Evolutionary conservation across 805 yeast genomes (phyloP), one percentile per base, ranked within the genome.

Genomic region (Ogataea sp.): DNA sequence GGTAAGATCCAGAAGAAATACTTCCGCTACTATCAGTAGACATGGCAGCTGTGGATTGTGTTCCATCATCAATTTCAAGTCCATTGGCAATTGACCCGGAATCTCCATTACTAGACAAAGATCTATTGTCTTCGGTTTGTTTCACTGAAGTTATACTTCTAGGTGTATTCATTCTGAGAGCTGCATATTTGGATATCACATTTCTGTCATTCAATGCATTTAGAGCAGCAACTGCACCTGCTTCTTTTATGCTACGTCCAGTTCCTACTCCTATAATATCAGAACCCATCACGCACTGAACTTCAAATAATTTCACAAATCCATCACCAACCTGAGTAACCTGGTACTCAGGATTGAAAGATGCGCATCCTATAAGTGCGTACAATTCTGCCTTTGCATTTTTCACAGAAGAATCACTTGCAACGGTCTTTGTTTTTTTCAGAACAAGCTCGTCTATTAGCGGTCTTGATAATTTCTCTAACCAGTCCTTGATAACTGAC

Each of bases 171-270:
- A 79, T 70, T 43, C 95, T 65, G 17, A 69, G 43, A 31, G 67
- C 66, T 13, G 77, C 75, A 54, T 73, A 85, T 50, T 80, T 80
- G 65, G 24, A 75, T 41, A 0, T 63, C 64, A 32, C 71, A 72
- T 45, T 85, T 77, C 10, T 63, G 59, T n/a, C n/a, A n/a, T n/a
- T n/a, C 34, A 90, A 62, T 0, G 90, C 96, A 38, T 68, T 65
- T 79, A 80, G 81, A 0, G 98, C 98, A 0, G 97, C 96, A 40
- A 81, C 66, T 18, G 75, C 58, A 0, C 96, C 93, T 0, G 97
- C 97, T 23, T 77, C 80, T 55, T 83, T 84, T 3, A 69, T 64
- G 44, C 75, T 80, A 20, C 72, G 67, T 2, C 85, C 97, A 6
- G 59, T 63, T 4, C 96, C 97, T 3, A 58, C 60, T 0, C 95